Percentiles rank a stretch among this genome's conserved stretches.
phyloP scores from a whole-genome alignment of 352 stramenopile genomes.

The Peronosclerospora sorghi region DNA sequence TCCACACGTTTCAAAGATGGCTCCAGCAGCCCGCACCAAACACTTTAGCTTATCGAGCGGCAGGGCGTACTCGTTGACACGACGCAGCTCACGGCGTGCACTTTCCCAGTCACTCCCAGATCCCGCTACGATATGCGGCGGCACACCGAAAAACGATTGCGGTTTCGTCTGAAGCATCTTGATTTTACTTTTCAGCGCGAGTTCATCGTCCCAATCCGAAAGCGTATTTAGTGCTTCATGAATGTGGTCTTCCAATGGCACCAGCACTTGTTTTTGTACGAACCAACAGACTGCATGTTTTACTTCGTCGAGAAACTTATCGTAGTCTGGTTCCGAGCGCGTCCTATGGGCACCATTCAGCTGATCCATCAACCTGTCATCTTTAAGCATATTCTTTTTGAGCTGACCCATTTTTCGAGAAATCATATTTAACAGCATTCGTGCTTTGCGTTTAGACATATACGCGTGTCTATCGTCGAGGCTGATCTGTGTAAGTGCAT shows the following conservation, averaged over 20 bases:
- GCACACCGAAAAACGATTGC: slow-evolving; percentile 48
- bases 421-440: slow-evolving; percentile 33
- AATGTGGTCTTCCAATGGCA: slow-evolving; percentile 55
- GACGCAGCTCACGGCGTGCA: slow-evolving; percentile 35
- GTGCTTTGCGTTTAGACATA: slow-evolving; percentile 34
- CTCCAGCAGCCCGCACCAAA: slow-evolving; percentile 42
- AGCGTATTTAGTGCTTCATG: slow-evolving; percentile 43
- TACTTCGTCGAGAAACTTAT: slow-evolving; percentile 52
- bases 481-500: slow-evolving; percentile 24
- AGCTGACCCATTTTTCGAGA: slow-evolving; percentile 43
- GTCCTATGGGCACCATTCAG: slow-evolving; percentile 22
- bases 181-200: slow-evolving; percentile 37
- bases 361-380: slow-evolving; percentile 26
- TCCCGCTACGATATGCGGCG: too few relatives aligned
- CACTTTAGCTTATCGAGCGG: slow-evolving; percentile 66
- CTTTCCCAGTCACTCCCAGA: slow-evolving; percentile 57
- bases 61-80: slow-evolving; percentile 44
- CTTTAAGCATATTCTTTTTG: slow-evolving; percentile 34
- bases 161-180: slow-evolving; percentile 40
- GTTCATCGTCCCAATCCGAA: slow-evolving; percentile 35
- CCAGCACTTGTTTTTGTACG: slow-evolving; percentile 39
- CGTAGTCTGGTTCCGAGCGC: slow-evolving; percentile 32
- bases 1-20: slow-evolving; percentile 38
- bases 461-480: slow-evolving; percentile 25
- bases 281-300: slow-evolving; percentile 40